Base-by-base conservation (phyloP, 169 alveolate species). In the Eimeria necatrix region DNA sequence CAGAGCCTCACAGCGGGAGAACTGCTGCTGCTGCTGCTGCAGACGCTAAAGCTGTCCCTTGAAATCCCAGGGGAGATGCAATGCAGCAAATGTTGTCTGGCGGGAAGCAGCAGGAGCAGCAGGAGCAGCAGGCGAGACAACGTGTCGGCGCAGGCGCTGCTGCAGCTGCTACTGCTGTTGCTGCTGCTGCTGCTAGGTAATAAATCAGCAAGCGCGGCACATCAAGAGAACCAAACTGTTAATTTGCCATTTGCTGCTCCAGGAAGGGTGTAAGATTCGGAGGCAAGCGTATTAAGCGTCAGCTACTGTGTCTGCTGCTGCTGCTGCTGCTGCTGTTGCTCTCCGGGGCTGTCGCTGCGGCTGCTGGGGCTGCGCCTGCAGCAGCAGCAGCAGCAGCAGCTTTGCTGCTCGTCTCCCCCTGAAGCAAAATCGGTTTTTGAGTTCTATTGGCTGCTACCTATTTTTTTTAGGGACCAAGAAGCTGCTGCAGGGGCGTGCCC, bases 91-190 rank as follows among this genome's bases (percentile, higher is more conserved):
- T n/a, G n/a, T n/a, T n/a, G n/a, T n/a, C n/a, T n/a, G n/a, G n/a
- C n/a, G n/a, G n/a, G n/a, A n/a, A n/a, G n/a, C n/a, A n/a, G n/a
- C n/a, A n/a, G n/a, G n/a, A n/a, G n/a, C n/a, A n/a, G n/a, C n/a
- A 56, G 68, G 68, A 56, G 68, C 68, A 14, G 68, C 68, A 18
- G 22, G 10, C 18, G 68, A 56, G 68, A 56, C 68, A 56, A 1
- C 68, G 68, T 56, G 68, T 56, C 68, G 68, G 68, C 68, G 68
- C 68, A 12, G 68, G 22, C 68, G 68, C 68, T 56, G 68, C n/a
- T n/a, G n/a, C n/a, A n/a, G n/a, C n/a, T 61, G 24, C 73, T 61
- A 14, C 73, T 10, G n/a, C 41, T 61, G n/a, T 5, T 14, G 10
- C 22, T 56, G 68, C 2, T 14, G 0, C 0, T 56, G 68, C 68